A percentile compares a stretch with the other conserved stretches of the same genome.
Evolutionary conservation across 768 basidiomycete genomes (phyloP).

Genomic region (Hysterangium stoloniferum): DNA sequence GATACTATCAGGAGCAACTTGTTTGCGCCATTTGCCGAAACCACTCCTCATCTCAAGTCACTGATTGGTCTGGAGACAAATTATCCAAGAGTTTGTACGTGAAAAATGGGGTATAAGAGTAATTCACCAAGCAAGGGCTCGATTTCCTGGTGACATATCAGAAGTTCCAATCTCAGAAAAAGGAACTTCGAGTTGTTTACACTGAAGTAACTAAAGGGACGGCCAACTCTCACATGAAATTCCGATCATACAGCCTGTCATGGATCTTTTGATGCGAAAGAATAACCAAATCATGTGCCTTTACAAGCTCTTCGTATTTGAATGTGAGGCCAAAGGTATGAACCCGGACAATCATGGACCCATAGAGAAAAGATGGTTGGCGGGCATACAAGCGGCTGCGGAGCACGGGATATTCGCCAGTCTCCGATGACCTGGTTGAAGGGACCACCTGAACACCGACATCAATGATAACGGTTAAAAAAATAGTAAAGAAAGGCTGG

Average conservation of each 20-base stretch:
- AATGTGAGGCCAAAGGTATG: too few relatives aligned
- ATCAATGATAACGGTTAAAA: too few relatives aligned
- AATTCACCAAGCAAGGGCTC: constrained; percentile 19
- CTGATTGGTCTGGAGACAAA: constrained; percentile 26
- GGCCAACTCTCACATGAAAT: background rate
- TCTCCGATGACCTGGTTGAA: too few relatives aligned
- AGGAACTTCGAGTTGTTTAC: constrained; percentile 14
- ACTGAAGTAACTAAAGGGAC: background rate
- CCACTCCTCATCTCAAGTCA: constrained; percentile 20
- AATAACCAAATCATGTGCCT: background rate
- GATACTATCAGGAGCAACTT: too few relatives aligned
- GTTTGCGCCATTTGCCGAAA: background rate
- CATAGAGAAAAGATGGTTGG: too few relatives aligned
- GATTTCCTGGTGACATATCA: constrained; percentile 22
- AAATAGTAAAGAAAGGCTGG: too few relatives aligned
- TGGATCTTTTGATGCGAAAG: background rate
- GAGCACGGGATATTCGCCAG: too few relatives aligned
- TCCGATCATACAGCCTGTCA: background rate
- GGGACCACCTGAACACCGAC: too few relatives aligned
- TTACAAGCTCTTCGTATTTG: background rate
- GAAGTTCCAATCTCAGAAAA: too few relatives aligned
- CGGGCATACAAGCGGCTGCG: too few relatives aligned
- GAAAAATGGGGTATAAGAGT: constrained; percentile 20
- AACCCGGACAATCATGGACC: too few relatives aligned
- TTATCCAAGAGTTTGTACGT: constrained; percentile 27